These are phyloP conservation scores for Umbilicus rupestris DNA, from an alignment of 164 flowering plant species.

Conservation along the genomic window DNA sequence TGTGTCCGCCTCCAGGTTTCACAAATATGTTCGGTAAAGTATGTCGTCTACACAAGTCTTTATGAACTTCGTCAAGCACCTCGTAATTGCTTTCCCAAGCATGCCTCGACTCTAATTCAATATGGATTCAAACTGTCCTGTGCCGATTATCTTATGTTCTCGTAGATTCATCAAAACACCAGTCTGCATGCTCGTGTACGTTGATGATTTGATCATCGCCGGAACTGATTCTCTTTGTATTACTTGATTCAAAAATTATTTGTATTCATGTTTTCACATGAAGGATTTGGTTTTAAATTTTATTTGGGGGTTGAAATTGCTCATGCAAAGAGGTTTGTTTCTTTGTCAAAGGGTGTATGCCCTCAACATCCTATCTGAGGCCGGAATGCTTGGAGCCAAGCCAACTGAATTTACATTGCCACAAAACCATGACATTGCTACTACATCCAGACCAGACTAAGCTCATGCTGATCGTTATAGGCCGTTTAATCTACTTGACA, in stretches of 20 bases:
- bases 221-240: background rate
- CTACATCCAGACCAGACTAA: background rate
- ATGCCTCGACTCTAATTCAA: background rate
- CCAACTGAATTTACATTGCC: slow-evolving; percentile 6
- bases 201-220: slow-evolving; percentile 6
- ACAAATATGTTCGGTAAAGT: background rate
- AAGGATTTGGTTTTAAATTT: slow-evolving; percentile 16
- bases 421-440: background rate
- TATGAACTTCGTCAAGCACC: slow-evolving; percentile 7
- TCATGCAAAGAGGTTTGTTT: background rate
- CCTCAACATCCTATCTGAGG: slow-evolving; percentile 10
- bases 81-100: slow-evolving; percentile 4
- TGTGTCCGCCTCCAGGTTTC: background rate
- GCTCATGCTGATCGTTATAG: background rate
- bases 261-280: slow-evolving; percentile 9
- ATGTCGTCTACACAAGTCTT: background rate
- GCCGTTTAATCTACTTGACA: background rate
- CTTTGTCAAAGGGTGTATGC: slow-evolving; percentile 13
- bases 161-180: background rate
- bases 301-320: slow-evolving; percentile 15
- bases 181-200: background rate
- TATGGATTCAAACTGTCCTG: background rate
- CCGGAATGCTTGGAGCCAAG: slow-evolving; percentile 10
- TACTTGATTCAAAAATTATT: background rate
- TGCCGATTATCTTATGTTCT: background rate